Percentiles rank a stretch among this genome's conserved stretches.
Evolutionary conservation across 805 yeast genomes (phyloP).

Genomic region (Barnettozyma wickerhamii): DNA sequence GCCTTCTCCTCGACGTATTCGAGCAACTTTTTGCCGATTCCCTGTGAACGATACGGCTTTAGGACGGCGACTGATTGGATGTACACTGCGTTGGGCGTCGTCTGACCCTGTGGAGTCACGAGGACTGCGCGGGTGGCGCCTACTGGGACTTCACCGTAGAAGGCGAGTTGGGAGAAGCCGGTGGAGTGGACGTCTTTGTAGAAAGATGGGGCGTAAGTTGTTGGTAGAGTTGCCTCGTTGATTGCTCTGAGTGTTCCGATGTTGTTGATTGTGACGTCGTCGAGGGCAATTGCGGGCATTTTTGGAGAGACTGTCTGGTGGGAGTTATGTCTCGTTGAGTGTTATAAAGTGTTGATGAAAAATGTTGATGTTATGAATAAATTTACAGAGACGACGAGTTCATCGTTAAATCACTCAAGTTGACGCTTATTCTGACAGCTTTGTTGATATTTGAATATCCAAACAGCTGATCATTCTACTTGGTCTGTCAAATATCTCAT

Average conservation of each 20-base stretch:
- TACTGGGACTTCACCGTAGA: constrained; percentile 65
- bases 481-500: no score
- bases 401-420: no score
- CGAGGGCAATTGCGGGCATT: constrained; percentile 39
- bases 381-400: no score
- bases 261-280: constrained; percentile 57
- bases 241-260: constrained; percentile 55
- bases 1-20: constrained; percentile 55
- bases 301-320: background rate
- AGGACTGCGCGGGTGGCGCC: constrained; percentile 65
- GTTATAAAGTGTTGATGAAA: background rate
- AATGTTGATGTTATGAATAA: no score
- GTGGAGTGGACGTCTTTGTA: constrained; percentile 44
- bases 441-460: no score
- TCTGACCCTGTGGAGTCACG: constrained; percentile 39
- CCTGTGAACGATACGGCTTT: constrained; percentile 53
- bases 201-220: constrained; percentile 46
- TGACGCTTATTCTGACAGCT: no score
- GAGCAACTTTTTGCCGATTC: constrained; percentile 59
- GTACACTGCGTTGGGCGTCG: constrained; percentile 52
- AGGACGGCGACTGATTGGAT: constrained; percentile 68
- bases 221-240: constrained; percentile 48
- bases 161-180: constrained; percentile 48
- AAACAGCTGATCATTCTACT: no score
- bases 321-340: background rate